Percentiles rank a stretch among this genome's conserved stretches.
These are phyloP conservation scores for Trichoderma sp. DNA, from an alignment of 2,329 filamentous ascomycete genomes.

Conservation along the genomic window DNA sequence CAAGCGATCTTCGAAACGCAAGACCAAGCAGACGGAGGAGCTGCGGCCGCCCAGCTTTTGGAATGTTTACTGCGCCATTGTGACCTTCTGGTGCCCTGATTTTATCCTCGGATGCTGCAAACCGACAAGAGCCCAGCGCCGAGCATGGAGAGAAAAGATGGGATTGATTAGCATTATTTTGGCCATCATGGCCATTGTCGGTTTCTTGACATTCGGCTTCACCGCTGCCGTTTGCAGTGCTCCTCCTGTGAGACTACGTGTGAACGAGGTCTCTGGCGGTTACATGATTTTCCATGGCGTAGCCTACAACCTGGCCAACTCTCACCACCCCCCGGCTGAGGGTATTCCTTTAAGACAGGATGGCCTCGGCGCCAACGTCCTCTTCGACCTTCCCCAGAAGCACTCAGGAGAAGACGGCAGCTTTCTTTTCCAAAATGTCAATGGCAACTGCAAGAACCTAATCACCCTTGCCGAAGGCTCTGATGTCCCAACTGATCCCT, in stretches of 20 bases:
- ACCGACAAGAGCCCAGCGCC: constrained; percentile 78
- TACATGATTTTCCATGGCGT: constrained; percentile 97
- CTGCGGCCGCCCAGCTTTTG: constrained; percentile 82
- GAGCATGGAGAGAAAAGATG: constrained; percentile 98
- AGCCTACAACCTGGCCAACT: constrained; percentile 78
- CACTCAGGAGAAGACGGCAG: constrained; percentile 89
- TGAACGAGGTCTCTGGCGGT: constrained; percentile 76
- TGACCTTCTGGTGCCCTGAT: constrained; percentile 94
- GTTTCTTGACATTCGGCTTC: constrained; percentile 96
- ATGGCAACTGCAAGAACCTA: constrained; percentile 89
- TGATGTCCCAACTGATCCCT: constrained; percentile 72
- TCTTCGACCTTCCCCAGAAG: constrained; percentile 81
- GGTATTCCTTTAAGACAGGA: constrained; percentile 63
- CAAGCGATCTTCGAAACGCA: constrained; percentile 47
- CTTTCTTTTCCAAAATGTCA: constrained; percentile 98
- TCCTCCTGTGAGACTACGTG: constrained; percentile 68
- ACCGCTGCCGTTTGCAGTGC: constrained; percentile 80
- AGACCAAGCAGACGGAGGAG: constrained; percentile 55
- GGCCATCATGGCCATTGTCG: constrained; percentile 81
- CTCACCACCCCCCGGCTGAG: constrained; percentile 73
- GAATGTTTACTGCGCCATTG: constrained; percentile 90
- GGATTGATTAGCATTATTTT: constrained; percentile 93
- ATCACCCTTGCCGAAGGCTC: constrained; percentile 72
- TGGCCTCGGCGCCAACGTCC: constrained; percentile 66
- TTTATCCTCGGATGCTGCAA: constrained; percentile 86